Conservation (phyloP, 2,329 filamentous ascomycete genomes). For the Alternaria ventricosa region DNA sequence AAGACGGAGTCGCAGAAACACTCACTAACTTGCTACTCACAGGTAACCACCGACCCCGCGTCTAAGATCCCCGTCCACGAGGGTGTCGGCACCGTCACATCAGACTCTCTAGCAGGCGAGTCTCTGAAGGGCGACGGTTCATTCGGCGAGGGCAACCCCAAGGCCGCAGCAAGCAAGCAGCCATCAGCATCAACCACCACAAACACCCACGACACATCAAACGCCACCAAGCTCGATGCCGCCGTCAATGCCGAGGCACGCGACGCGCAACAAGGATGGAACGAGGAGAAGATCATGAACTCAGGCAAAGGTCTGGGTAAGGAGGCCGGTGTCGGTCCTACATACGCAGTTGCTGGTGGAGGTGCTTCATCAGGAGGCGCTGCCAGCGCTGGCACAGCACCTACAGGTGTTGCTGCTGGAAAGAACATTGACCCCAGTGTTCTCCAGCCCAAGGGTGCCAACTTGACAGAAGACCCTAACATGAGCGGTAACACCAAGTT, state of each 20-base stretch:
- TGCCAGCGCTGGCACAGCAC: conserved; percentile 37
- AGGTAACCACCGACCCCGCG: conserved; percentile 58
- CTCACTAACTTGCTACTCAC: conserved; percentile 4
- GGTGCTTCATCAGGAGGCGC: conserved; percentile 26
- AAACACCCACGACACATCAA: conserved; percentile 63
- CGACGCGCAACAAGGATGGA: conserved; percentile 50
- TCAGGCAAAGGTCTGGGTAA: conserved; percentile 49
- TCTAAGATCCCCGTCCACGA: conserved; percentile 62
- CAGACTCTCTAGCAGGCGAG: conserved; percentile 78
- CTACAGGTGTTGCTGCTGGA: conserved; percentile 48
- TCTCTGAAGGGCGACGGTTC: conserved; percentile 66
- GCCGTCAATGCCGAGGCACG: conserved; percentile 56
- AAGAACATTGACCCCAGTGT: conserved; percentile 36
- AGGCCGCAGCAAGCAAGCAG: conserved; percentile 58
- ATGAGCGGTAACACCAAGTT: conserved; percentile 30
- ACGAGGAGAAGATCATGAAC: conserved; percentile 49
- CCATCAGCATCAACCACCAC: conserved; percentile 61
- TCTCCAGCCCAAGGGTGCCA: conserved; percentile 59
- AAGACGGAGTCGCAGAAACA: background rate
- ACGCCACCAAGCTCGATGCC: conserved; percentile 58
- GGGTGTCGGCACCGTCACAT: conserved; percentile 66
- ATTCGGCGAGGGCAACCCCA: conserved; percentile 66
- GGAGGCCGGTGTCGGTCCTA: conserved; percentile 44
- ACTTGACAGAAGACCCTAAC: conserved; percentile 55
- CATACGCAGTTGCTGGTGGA: conserved; percentile 40